Conservation (phyloP, 495 filamentous ascomycete species). For the Penicillium paxilli region DNA sequence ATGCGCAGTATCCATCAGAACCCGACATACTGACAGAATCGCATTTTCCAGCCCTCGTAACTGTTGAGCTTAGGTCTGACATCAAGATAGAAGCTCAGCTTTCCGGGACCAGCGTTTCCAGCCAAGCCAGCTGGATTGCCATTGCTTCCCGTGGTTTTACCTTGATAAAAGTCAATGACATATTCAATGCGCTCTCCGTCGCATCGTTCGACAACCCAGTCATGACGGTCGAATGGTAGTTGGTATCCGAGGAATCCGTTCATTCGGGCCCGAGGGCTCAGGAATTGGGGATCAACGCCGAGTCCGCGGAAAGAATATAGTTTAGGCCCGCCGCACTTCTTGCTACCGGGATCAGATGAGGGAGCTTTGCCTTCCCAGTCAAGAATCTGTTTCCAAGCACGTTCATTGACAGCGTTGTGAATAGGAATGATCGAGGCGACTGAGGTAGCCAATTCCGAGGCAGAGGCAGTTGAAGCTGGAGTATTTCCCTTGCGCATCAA, state of each 20-base stretch:
- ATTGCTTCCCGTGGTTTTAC: slow-evolving; percentile 47
- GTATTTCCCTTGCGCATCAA: slow-evolving; percentile 77
- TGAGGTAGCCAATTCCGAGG: slow-evolving; percentile 56
- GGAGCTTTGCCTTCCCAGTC: slow-evolving; percentile 74
- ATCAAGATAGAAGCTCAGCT: slow-evolving; percentile 90
- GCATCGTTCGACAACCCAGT: slow-evolving; percentile 95
- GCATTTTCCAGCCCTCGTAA: slow-evolving; percentile 87
- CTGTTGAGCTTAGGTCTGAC: slow-evolving; percentile 93
- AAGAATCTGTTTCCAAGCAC: slow-evolving; percentile 81
- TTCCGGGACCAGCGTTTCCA: slow-evolving; percentile 53
- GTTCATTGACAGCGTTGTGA: slow-evolving; percentile 95
- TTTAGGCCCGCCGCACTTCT: slow-evolving; percentile 74
- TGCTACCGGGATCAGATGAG: slow-evolving; percentile 51
- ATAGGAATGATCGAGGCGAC: slow-evolving; percentile 93
- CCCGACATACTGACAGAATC: slow-evolving; percentile 63
- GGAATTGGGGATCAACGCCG: slow-evolving; percentile 56
- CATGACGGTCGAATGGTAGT: slow-evolving; percentile 90
- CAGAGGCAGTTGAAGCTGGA: slow-evolving; percentile 37
- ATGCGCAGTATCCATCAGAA: slow-evolving; percentile 32
- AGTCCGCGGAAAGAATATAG: slow-evolving; percentile 80
- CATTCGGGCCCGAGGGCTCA: slow-evolving; percentile 80
- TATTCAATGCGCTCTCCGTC: slow-evolving; percentile 83
- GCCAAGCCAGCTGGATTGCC: slow-evolving; percentile 30
- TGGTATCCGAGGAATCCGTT: slow-evolving; percentile 85
- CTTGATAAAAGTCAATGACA: slow-evolving; percentile 96